Conservation (phyloP, 2,329 filamentous ascomycete species). For the Taxawa tesnikishii region DNA sequence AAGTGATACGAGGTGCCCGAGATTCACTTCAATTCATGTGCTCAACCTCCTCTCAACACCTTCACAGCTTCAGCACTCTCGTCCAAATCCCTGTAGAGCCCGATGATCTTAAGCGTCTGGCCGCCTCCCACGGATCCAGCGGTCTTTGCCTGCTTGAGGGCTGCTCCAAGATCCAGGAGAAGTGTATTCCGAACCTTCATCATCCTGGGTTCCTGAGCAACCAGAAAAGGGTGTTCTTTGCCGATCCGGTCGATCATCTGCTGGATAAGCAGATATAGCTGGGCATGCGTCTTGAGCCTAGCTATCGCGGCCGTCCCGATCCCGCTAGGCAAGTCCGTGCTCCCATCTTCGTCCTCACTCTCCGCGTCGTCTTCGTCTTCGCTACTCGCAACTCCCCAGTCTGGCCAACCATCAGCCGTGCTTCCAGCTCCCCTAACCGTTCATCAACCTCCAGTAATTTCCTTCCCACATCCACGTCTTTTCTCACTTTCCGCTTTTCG, state of each 20-base stretch:
- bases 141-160: conserved; percentile 44
- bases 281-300: conserved; percentile 42
- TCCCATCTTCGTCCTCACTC: conserved; percentile 19
- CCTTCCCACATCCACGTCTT: conserved; percentile 50
- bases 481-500: conserved; percentile 55
- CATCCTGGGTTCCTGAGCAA: conserved; percentile 43
- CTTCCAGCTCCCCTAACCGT: conserved; percentile 50
- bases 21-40: not conserved
- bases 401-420: conserved; percentile 41
- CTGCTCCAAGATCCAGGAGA: conserved; percentile 51
- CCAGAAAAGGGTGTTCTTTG: conserved; percentile 50
- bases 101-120: conserved; percentile 42
- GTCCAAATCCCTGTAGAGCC: conserved; percentile 49
- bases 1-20: not conserved
- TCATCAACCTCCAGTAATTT: conserved; percentile 55
- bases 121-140: conserved; percentile 26
- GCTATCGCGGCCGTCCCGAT: conserved; percentile 14
- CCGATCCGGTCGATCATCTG: conserved; percentile 39
- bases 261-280: conserved; percentile 45
- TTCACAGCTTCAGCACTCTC: conserved; percentile 48
- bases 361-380: conserved; percentile 22
- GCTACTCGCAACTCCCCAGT: conserved; percentile 16
- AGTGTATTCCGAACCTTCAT: conserved; percentile 48
- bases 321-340: conserved; percentile 18
- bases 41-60: conserved; percentile 33